Conservation (phyloP, 805 yeast genomes). For the Candida silvatica region DNA sequence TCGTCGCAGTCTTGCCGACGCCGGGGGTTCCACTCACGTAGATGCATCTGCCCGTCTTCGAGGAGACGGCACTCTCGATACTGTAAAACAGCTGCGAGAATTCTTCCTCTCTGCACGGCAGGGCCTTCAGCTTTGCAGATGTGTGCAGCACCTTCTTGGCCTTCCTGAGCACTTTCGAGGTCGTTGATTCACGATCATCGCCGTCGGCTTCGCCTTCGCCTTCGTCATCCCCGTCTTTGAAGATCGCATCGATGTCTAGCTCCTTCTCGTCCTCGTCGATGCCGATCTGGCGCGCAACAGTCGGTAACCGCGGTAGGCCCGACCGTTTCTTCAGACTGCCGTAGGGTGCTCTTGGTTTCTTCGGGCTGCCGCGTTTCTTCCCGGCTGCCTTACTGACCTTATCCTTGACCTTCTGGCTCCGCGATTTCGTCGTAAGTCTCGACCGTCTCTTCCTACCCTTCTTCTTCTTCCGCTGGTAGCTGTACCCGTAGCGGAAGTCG, state of each 20-base stretch:
- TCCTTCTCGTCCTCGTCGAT: constrained; percentile 10
- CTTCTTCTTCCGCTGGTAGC: constrained; percentile 2
- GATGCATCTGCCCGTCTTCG: constrained; percentile 71
- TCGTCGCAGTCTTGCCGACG: constrained; percentile 93
- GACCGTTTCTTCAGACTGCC: constrained; percentile 1
- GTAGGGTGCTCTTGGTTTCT: neutral
- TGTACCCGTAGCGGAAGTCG: neutral
- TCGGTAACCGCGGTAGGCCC: constrained; percentile 4
- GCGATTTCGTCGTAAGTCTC: neutral
- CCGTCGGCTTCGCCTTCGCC: constrained; percentile 2
- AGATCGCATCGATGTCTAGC: constrained; percentile 5
- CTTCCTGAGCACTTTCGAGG: constrained; percentile 20
- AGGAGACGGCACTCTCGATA: constrained; percentile 61
- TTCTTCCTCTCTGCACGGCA: constrained; percentile 86
- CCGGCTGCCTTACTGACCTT: too few species aligned
- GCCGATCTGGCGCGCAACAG: constrained; percentile 4
- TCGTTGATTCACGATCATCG: constrained; percentile 5
- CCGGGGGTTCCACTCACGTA: constrained; percentile 98
- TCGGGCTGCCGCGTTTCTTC: neutral
- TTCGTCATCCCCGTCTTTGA: constrained; percentile 6
- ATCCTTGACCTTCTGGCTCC: constrained; percentile 1
- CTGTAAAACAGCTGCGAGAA: constrained; percentile 60
- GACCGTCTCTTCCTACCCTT: neutral
- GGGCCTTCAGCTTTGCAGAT: constrained; percentile 32
- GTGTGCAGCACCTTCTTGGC: constrained; percentile 33